Evolutionary conservation across 2,329 filamentous ascomycete genomes (phyloP), one percentile per base, ranked within the genome.

Genomic region (Paraphoma chrysanthemicola): DNA sequence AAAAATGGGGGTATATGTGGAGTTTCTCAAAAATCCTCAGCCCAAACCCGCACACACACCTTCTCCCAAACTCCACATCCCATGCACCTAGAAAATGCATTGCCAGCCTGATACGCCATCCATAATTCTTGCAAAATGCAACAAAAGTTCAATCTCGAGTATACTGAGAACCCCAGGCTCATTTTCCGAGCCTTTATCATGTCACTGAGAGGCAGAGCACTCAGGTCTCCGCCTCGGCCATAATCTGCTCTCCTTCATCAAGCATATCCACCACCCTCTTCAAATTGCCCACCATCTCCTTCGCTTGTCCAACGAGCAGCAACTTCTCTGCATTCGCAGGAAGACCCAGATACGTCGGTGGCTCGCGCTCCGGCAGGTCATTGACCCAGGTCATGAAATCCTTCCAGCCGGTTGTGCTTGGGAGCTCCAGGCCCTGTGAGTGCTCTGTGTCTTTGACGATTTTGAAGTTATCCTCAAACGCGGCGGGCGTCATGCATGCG

Each of bases 301-400:
- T 86, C 43, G 94, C 96, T 70, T 97, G 88, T 2, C 92, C 93
- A 12, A 97, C 91, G 31, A 99, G 84, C 68, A 99, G 78, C 73
- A 99, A 76, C 80, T 98, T 99, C 87, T 99, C 95, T 17, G 95
- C 95, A 75, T 99, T 97, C 29, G 92, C 92, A 36, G 95, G 95
- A 65, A 99, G 79, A 18, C 95, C 96, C 14, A 99, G 83, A 74
- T 97, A 99, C 0, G 93, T 97, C 4, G 95, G 95, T 29, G 96
- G 96, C 77, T 99, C 95, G 69, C 95, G 88, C 83, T 99, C 95
- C 0, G 95, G 95, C 59, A 99, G 82, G 58, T 87, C 87, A 69
- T 96, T 91, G 59, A 99, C 92, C 96, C 96, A 99, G 38, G 85
- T 84, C 78, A 90, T 89, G 75, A 98, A 98, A 70, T 96, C 92